phyloP scores from a whole-genome alignment of 2,329 filamentous ascomycete species.

The Colletotrichum somersetense region DNA sequence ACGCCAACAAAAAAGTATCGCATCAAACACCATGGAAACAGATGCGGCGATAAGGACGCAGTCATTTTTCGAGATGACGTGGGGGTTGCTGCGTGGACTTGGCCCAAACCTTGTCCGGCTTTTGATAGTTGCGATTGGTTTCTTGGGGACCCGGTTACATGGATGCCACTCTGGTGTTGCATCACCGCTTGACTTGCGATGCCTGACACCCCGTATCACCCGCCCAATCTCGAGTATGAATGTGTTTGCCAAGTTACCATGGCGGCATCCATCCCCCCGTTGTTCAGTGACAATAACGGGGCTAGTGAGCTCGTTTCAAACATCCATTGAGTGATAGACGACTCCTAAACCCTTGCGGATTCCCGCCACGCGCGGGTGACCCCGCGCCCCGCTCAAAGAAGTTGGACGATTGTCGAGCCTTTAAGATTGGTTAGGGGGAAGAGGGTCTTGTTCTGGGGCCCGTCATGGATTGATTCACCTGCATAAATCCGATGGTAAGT shows the following conservation, averaged over 20 bases:
- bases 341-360: background rate
- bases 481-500: background rate
- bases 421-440: background rate
- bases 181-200: background rate
- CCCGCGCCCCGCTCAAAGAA: background rate
- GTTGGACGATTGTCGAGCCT: background rate
- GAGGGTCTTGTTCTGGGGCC: too few species aligned
- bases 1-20: background rate
- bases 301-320: background rate
- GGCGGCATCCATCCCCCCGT: too few species aligned
- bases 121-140: background rate
- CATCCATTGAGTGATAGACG: background rate
- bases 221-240: background rate
- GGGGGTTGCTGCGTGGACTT: background rate
- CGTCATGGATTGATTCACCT: constrained; percentile 3
- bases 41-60: background rate
- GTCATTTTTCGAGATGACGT: background rate
- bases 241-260: constrained; percentile 1
- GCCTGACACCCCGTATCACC: background rate
- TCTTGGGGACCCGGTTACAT: background rate
- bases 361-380: background rate
- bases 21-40: background rate
- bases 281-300: background rate
- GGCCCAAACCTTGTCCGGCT: background rate
- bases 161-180: too few species aligned